Conservation (phyloP, 495 filamentous ascomycete species). For the Talaromyces ruber region DNA sequence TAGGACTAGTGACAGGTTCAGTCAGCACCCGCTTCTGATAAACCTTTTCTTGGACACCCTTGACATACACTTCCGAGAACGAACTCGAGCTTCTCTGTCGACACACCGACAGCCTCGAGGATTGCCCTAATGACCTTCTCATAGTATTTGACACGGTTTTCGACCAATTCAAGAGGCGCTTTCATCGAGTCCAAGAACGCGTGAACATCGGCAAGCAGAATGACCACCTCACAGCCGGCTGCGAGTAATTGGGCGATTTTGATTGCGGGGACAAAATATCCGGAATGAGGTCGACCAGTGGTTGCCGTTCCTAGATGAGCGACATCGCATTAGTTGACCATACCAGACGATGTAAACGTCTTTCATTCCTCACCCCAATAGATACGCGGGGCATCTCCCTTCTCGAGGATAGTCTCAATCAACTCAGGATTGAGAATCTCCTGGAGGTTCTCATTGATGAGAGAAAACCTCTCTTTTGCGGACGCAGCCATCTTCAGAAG, state of each 20-base stretch:
- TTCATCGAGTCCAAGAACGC: conserved; percentile 78
- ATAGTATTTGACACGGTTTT: conserved; percentile 68
- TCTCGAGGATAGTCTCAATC: conserved; percentile 62
- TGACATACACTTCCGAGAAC: conserved; percentile 55
- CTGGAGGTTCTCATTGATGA: conserved; percentile 73
- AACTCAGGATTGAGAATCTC: conserved; percentile 85
- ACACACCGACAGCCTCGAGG: conserved; percentile 62
- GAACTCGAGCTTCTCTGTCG: conserved; percentile 70
- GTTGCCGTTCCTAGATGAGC: conserved; percentile 57
- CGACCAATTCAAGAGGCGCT: conserved; percentile 81
- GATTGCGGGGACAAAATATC: conserved; percentile 77
- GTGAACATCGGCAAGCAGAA: conserved; percentile 75
- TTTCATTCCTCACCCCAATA: conserved; percentile 60
- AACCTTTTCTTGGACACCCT: neutral
- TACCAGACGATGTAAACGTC: neutral
- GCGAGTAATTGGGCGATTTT: conserved; percentile 85
- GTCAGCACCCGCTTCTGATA: neutral
- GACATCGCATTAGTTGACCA: conserved; percentile 6
- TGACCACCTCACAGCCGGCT: conserved; percentile 72
- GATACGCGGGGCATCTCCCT: conserved; percentile 62
- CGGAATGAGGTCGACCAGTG: conserved; percentile 69
- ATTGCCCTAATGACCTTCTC: conserved; percentile 53
- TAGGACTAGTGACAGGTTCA: conserved; percentile 45
- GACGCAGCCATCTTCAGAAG: conserved; percentile 10
- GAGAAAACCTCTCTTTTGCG: conserved; percentile 37